Evolutionary conservation across 163 green algal species (phyloP), one percentile per base, ranked within the genome.

Genomic region (Chlorella variabilis): DNA sequence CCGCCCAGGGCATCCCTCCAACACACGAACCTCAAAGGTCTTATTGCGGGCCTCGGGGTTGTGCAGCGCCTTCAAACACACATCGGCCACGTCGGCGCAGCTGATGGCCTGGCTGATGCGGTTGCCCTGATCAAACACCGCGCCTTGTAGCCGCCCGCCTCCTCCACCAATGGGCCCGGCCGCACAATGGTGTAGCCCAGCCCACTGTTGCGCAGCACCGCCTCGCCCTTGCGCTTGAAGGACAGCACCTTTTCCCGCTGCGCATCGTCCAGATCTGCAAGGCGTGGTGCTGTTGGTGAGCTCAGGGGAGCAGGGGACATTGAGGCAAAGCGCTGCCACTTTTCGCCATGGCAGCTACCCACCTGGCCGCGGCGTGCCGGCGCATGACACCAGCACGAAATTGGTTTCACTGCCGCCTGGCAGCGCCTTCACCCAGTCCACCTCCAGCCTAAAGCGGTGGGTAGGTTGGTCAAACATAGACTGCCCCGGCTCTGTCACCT

Each of bases 121-220:
- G 86, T 98, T 93, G 34, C 93, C 91, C 73, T 80, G 73, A 38
- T 80, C 73, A 56, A 80, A 80, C 65, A 99, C 92, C 23, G 92
- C 7, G 96, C 96, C 85, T 96, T 95, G 86, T 97, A 96, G 48
- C 97, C 96, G 49, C 97, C 96, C 4, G 97, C 94, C 89, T 98
- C 96, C 68, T 99, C 95, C 62, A 95, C 48, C 66, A 98, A 85
- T 1, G 86, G 78, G 6, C 91, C 93, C 36, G 96, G 93, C 21
- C 97, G 84, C 34, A 99, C 92, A 69, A 99, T 94, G 23, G 94
- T 97, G 92, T 99, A 99, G 5, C 93, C 93, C 54, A 99, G 83
- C 2, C 97, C 97, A 58, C 85, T 95, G 33, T 93, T 90, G 25
- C 95, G 90, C 79, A 99, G 85, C n/a, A 77, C 71, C 27, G 92